Evolutionary conservation across 345 rosid species (phyloP).

Genomic region (Populus nigra): DNA sequence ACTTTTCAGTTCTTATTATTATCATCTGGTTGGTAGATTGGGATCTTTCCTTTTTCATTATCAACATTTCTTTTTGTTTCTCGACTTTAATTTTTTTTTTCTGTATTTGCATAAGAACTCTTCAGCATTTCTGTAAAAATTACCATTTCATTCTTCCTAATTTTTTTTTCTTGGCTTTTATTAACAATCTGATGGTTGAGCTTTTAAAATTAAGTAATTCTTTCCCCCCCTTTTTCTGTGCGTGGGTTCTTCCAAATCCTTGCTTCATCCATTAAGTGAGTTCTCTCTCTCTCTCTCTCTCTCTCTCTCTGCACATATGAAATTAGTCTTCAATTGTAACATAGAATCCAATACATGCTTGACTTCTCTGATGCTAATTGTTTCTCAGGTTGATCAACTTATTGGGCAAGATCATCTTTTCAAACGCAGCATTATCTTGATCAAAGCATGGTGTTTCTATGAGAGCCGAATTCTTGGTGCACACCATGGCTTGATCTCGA

Average conservation of each 20-base stretch:
- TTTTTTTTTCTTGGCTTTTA: neutral
- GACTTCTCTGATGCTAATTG: neutral
- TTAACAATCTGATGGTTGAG: neutral
- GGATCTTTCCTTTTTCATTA: neutral
- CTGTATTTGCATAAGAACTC: neutral
- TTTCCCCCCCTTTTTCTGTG: neutral
- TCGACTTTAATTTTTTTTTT: neutral
- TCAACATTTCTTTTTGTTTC: neutral
- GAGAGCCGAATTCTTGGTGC: constrained; percentile 46
- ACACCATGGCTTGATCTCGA: constrained; percentile 34
- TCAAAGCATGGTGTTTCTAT: constrained; percentile 41
- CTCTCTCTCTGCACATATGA: neutral
- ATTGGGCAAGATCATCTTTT: constrained; percentile 29
- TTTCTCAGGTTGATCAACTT: constrained; percentile 29
- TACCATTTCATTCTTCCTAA: neutral
- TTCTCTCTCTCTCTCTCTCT: neutral
- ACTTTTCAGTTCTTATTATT: neutral
- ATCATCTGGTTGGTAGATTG: neutral
- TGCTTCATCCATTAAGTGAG: neutral
- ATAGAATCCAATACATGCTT: neutral
- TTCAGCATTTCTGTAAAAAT: neutral
- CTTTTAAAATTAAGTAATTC: neutral
- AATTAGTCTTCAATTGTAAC: neutral
- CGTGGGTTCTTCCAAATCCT: neutral
- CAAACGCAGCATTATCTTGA: constrained; percentile 27